These are phyloP conservation scores for Solanum habrochaites DNA, from an alignment of 257 asterid genomes.

Conservation along the genomic window DNA sequence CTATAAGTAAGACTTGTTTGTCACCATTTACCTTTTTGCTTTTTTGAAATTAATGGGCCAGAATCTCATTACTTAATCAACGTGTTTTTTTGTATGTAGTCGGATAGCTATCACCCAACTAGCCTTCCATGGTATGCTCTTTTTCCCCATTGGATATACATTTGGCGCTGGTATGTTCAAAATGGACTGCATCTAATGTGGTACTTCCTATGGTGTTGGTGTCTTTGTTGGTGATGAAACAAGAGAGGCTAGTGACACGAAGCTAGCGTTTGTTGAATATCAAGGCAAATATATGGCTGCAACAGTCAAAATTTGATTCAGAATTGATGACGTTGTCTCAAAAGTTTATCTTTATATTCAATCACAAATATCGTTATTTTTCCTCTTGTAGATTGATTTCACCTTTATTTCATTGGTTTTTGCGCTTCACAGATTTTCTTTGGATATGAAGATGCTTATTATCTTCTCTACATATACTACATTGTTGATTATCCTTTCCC, in stretches of 20 bases:
- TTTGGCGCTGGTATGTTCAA: constrained; percentile 83
- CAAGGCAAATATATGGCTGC: constrained; percentile 44
- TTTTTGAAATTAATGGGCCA: background rate
- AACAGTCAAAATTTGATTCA: constrained; percentile 14
- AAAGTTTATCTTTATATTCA: background rate
- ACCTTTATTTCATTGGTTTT: background rate
- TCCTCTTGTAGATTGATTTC: background rate
- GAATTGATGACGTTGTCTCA: background rate
- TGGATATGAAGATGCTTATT: background rate
- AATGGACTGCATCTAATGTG: constrained; percentile 57
- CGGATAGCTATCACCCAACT: constrained; percentile 79
- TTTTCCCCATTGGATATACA: constrained; percentile 73
- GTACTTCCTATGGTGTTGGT: constrained; percentile 43
- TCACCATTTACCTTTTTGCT: background rate
- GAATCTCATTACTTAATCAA: background rate
- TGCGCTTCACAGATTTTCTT: background rate
- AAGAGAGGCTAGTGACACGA: constrained; percentile 26
- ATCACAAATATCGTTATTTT: background rate
- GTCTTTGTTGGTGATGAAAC: constrained; percentile 33
- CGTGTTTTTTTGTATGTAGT: constrained; percentile 10
- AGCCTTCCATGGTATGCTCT: constrained; percentile 81
- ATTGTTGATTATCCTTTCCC: background rate
- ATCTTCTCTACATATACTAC: background rate
- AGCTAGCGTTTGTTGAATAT: constrained; percentile 34
- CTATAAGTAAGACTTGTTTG: background rate